Conservation (phyloP, 2,329 filamentous ascomycete genomes). For the Hymenoscyphus scutula region DNA sequence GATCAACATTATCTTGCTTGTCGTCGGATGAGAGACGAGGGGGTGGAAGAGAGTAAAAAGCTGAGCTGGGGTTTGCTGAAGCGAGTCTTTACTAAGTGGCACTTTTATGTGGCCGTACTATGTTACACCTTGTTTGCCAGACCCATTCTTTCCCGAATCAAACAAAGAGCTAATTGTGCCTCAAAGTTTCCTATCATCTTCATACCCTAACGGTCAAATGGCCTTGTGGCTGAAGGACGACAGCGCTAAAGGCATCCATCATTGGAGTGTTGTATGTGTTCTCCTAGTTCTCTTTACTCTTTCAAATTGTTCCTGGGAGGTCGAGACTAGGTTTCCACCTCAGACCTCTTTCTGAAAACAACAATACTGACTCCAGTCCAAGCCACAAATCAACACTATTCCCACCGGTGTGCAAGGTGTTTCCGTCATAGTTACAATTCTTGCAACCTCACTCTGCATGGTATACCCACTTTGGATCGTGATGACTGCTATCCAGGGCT, state of each 20-base stretch:
- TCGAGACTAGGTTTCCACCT: too few relatives aligned
- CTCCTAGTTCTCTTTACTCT: too few relatives aligned
- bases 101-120: neutral
- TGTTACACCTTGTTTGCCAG: neutral
- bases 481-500: neutral
- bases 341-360: too few relatives aligned
- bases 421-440: neutral
- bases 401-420: neutral
- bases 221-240: neutral
- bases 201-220: neutral
- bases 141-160: neutral
- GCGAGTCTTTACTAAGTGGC: neutral
- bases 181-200: neutral
- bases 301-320: too few relatives aligned
- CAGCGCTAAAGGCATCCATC: neutral
- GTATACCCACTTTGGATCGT: neutral
- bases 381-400: neutral
- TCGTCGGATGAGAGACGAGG: slow-evolving; percentile 26
- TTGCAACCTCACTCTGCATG: neutral
- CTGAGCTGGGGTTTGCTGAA: neutral
- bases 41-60: neutral
- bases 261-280: neutral
- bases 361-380: too few relatives aligned
- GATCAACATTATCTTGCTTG: slow-evolving; percentile 28
- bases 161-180: too few relatives aligned